Evolutionary conservation across 2,329 filamentous ascomycete genomes (phyloP), one percentile per base, ranked within the genome.

Genomic region (Paecilomyces sp.): DNA sequence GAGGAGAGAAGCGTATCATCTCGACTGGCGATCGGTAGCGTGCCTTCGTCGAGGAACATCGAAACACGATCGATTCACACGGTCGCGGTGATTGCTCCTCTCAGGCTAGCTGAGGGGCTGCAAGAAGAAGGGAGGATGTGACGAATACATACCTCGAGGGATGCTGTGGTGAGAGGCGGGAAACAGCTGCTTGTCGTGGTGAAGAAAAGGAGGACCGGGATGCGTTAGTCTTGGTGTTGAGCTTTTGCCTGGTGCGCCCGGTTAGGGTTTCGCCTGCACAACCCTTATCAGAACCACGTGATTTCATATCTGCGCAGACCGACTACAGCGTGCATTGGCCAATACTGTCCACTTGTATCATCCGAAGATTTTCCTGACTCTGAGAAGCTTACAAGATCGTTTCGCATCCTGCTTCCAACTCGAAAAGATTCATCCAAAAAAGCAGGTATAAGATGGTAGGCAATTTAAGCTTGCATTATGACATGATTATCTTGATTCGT

Each of bases 1-100:
- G 66, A 66, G 71, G 69, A 70, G 70, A 73, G 70, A 76, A 68
- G 73, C 74, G 75, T 77, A 77, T 77, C 74, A 76, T 75, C 68
- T 61, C 69, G 63, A 31, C 54, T 54, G 54, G 30, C 55, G 11
- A 8, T 54, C 56, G 31, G 54, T 28, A 22, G 22, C 51, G 22
- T 55, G 24, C 52, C 52, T n/a, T 54, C 52, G 30, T 28, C 25
- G 47, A 34, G 36, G 24, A 50, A 34, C 18, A 54, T 55, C 30
- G 28, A 15, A 36, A 30, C n/a, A n/a, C 18, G 25, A 30, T 55
- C 57, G 18, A 50, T 28, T 28, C 31, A 36, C 11, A 57, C 31
- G 30, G 31, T 41, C 63, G 68, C 36, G 60, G 71, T 73, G 75
- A 77, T 77, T 77, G 72, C 74, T 72, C 65, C 68, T 66, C 74